These are phyloP conservation scores for Penicillium lividum DNA, from an alignment of 495 filamentous ascomycete genomes.

Conservation along the genomic window DNA sequence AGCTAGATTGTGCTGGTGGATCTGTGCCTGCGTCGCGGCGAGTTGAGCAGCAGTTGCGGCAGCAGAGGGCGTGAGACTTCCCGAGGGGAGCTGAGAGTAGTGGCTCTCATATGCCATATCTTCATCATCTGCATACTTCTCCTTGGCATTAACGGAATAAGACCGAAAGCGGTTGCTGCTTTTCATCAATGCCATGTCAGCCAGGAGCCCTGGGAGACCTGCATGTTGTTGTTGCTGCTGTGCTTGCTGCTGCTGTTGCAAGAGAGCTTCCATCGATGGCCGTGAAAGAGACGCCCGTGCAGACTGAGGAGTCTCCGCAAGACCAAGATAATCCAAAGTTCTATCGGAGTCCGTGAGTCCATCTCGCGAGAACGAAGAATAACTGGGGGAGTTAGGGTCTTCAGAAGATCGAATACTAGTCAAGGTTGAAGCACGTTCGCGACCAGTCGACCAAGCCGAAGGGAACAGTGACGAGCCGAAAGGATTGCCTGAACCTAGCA, in stretches of 20 bases:
- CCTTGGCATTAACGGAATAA: constrained; percentile 97
- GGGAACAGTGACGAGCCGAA: constrained; percentile 91
- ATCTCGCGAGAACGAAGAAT: constrained; percentile 87
- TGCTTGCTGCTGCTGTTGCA: constrained; percentile 60
- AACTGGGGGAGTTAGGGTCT: constrained; percentile 81
- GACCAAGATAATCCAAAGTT: constrained; percentile 92
- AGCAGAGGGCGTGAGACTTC: constrained; percentile 70
- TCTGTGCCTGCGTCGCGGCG: constrained; percentile 85
- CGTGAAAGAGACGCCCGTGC: constrained; percentile 69
- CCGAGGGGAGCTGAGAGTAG: constrained; percentile 62
- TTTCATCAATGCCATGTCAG: constrained; percentile 73
- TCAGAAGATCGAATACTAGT: constrained; percentile 89
- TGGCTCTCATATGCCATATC: constrained; percentile 72
- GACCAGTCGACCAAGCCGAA: constrained; percentile 73
- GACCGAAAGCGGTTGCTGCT: constrained; percentile 88
- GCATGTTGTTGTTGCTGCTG: constrained; percentile 61
- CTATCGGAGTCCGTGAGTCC: constrained; percentile 84
- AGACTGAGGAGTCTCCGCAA: constrained; percentile 91
- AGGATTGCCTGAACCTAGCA: constrained; percentile 61
- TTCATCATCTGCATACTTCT: constrained; percentile 93
- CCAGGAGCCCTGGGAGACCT: constrained; percentile 68
- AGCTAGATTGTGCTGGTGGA: constrained; percentile 88
- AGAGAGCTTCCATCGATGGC: constrained; percentile 43
- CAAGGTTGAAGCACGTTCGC: constrained; percentile 80
- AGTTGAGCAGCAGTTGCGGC: constrained; percentile 66